phyloP scores from a whole-genome alignment of 1,139 yeast genomes.

The Protomyces gravidus region DNA sequence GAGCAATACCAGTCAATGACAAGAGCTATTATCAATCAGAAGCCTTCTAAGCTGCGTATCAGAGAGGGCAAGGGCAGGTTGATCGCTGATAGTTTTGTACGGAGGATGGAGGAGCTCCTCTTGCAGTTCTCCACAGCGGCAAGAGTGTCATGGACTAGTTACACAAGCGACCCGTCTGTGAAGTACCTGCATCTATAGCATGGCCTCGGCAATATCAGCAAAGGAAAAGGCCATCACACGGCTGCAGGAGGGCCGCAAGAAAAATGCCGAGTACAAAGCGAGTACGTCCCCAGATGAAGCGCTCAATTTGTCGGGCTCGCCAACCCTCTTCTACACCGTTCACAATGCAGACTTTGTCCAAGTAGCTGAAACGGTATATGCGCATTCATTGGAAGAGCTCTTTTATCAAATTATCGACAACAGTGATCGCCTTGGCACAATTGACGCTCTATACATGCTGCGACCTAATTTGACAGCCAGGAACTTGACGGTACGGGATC shows the following conservation, averaged over 20 bases:
- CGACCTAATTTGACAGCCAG: conserved; percentile 7
- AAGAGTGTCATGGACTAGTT: no score
- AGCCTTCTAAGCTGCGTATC: no score
- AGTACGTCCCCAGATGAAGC: background rate
- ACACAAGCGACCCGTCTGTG: no score
- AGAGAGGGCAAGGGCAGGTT: no score
- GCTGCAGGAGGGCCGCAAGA: conserved; percentile 3
- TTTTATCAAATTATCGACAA: conserved; percentile 21
- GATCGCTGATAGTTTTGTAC: no score
- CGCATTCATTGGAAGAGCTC: conserved; percentile 24
- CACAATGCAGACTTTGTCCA: conserved; percentile 5
- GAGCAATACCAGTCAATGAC: no score
- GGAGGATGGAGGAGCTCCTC: no score
- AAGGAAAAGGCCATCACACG: conserved; percentile 16
- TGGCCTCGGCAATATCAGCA: background rate
- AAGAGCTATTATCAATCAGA: no score
- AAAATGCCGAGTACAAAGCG: conserved; percentile 6
- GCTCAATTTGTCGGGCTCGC: conserved; percentile 2
- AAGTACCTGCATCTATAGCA: no score
- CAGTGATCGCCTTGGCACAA: conserved; percentile 11
- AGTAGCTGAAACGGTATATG: conserved; percentile 10
- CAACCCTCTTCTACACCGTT: conserved; percentile 6
- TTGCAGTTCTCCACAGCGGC: no score
- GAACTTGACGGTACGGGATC: conserved; percentile 17
- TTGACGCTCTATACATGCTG: conserved; percentile 8